phyloP scores from a whole-genome alignment of 2,329 filamentous ascomycete species.

The Cladosporium sp. region DNA sequence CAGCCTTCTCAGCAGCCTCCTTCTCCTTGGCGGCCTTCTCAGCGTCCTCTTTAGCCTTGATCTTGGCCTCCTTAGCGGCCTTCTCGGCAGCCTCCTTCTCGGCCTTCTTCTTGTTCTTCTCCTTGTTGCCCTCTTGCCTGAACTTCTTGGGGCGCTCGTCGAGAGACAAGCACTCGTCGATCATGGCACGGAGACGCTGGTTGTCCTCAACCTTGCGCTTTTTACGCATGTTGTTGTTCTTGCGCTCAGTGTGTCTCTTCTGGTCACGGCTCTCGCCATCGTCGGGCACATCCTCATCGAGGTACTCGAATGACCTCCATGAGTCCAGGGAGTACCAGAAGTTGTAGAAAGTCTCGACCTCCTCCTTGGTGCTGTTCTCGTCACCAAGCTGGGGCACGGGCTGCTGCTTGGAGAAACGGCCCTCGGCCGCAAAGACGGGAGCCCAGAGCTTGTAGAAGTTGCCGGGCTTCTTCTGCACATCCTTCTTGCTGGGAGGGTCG shows the following conservation, averaged over 20 bases:
- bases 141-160: conserved; percentile 98
- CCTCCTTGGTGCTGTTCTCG: conserved; percentile 77
- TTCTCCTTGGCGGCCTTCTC: conserved; percentile 62
- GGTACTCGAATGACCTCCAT: conserved; percentile 96
- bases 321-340: conserved; percentile 99
- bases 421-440: conserved; percentile 85
- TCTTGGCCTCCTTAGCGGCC: conserved; percentile 78
- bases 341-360: conserved; percentile 96
- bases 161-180: conserved; percentile 77
- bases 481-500: conserved; percentile 88
- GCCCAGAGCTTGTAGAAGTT: conserved; percentile 96
- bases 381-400: conserved; percentile 84
- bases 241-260: conserved; percentile 96
- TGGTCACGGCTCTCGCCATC: conserved; percentile 99
- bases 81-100: conserved; percentile 92
- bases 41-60: conserved; percentile 77
- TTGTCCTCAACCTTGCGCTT: conserved; percentile 99
- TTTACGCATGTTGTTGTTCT: conserved; percentile 95
- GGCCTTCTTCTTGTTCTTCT: conserved; percentile 91
- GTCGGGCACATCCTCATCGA: conserved; percentile 97
- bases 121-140: conserved; percentile 82
- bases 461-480: conserved; percentile 64
- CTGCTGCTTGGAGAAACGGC: conserved; percentile 84
- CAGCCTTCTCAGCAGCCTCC: conserved; percentile 79
- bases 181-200: conserved; percentile 78